These are phyloP conservation scores for Coccomyxa sp. DNA, from an alignment of 139 green algal species.

Conservation along the genomic window DNA sequence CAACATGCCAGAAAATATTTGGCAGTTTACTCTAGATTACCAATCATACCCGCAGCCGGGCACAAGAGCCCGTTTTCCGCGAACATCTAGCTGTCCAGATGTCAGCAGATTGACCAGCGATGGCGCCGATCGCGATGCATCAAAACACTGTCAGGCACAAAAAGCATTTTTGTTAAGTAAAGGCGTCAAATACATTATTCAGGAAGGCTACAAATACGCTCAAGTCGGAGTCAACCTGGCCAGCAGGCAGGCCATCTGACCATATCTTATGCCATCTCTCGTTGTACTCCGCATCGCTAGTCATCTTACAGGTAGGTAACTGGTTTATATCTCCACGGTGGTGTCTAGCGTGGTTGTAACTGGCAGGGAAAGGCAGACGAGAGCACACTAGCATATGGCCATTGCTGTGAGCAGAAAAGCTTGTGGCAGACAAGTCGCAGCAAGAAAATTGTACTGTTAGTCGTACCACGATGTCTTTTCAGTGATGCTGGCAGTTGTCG, in stretches of 20 bases:
- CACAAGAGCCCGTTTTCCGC: slow-evolving; percentile 28
- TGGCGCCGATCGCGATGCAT: slow-evolving; percentile 11
- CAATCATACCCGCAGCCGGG: slow-evolving; percentile 31
- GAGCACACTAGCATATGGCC: too few species aligned
- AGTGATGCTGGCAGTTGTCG: too few species aligned
- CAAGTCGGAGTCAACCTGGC: slow-evolving; percentile 7
- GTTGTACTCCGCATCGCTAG: background rate
- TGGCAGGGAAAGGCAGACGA: too few species aligned
- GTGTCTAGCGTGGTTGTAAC: too few species aligned
- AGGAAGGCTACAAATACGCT: background rate
- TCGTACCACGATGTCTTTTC: too few species aligned
- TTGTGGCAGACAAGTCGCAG: too few species aligned
- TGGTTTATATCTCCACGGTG: too few species aligned
- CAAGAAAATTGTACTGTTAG: too few species aligned
- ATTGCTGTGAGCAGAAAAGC: too few species aligned
- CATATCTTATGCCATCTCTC: slow-evolving; percentile 4
- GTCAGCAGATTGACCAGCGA: slow-evolving; percentile 13
- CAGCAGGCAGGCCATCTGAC: slow-evolving; percentile 18
- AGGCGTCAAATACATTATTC: background rate
- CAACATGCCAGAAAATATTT: background rate
- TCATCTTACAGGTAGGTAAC: too few species aligned
- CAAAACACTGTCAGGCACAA: slow-evolving; percentile 19
- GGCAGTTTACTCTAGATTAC: background rate
- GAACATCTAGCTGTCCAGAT: slow-evolving; percentile 3
- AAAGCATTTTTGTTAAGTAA: background rate